A percentile compares a stretch with the other conserved stretches of the same genome.
These are phyloP conservation scores for Alternaria longipes DNA, from an alignment of 2,329 filamentous ascomycete species.

Conservation along the genomic window DNA sequence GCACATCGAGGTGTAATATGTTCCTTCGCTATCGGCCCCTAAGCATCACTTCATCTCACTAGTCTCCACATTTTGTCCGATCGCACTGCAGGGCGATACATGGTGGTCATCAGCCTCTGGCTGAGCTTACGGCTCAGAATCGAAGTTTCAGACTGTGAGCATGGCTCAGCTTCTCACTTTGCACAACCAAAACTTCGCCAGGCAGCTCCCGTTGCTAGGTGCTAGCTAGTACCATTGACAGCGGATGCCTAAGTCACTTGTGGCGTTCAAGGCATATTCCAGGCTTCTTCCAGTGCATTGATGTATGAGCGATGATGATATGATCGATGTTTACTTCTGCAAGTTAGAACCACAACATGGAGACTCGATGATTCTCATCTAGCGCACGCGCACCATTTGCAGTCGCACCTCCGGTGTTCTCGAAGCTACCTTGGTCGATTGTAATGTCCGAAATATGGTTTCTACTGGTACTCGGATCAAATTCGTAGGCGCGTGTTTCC, in stretches of 20 bases:
- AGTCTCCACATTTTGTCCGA: conserved; percentile 7
- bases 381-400: not conserved
- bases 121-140: conserved; percentile 16
- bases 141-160: conserved; percentile 7
- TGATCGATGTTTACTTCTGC: not conserved
- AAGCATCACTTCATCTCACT: conserved; percentile 17
- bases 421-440: not conserved
- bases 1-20: conserved; percentile 27
- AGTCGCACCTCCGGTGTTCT: not conserved
- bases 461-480: not conserved
- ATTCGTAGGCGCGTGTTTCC: not conserved
- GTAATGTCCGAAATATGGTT: not conserved
- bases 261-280: conserved; percentile 22
- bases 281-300: conserved; percentile 18
- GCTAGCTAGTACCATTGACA: conserved; percentile 29
- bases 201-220: conserved; percentile 28
- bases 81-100: conserved; percentile 6
- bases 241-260: conserved; percentile 25
- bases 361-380: not conserved
- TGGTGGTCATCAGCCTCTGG: conserved; percentile 2
- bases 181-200: conserved; percentile 9
- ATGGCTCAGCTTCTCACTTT: conserved; percentile 8
- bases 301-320: conserved; percentile 2
- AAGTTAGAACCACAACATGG: conserved; percentile 4
- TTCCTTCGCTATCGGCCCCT: conserved; percentile 14